phyloP scores from a whole-genome alignment of 106 monocot species.

The Apostasia shenzhenica region DNA sequence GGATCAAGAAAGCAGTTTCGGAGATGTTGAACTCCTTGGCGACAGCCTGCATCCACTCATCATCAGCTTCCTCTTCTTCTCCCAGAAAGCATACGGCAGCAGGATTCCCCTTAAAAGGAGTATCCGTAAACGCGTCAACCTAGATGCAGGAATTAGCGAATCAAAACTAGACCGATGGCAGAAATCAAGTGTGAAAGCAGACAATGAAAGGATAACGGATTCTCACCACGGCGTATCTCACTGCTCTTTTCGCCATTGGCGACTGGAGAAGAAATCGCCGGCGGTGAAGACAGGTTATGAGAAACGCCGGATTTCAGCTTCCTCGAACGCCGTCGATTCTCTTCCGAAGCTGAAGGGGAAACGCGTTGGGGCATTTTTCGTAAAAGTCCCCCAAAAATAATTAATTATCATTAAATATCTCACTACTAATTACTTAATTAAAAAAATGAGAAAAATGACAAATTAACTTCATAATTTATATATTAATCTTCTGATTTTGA shows the following conservation, averaged over 20 bases:
- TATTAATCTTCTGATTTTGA: too few species aligned
- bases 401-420: too few species aligned
- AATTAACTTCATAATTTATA: too few species aligned
- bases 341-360: too few species aligned
- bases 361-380: too few species aligned
- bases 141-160: constrained; percentile 1
- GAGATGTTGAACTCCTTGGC: constrained; percentile 37
- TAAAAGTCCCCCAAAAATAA: too few species aligned
- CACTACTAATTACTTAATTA: too few species aligned
- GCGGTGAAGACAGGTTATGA: too few species aligned
- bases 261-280: neutral
- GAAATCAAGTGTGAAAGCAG: neutral
- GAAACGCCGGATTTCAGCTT: too few species aligned
- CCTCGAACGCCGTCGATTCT: too few species aligned
- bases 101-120: constrained; percentile 35
- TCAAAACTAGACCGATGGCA: neutral
- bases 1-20: constrained; percentile 26
- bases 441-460: too few species aligned
- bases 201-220: neutral
- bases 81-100: constrained; percentile 30
- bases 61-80: constrained; percentile 4
- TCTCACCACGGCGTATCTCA: constrained; percentile 12
- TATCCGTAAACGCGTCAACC: constrained; percentile 29
- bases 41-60: constrained; percentile 27
- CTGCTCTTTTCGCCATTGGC: constrained; percentile 13